These are phyloP conservation scores for Paecilomyces formosus DNA, from an alignment of 2,329 filamentous ascomycete species.

Conservation along the genomic window DNA sequence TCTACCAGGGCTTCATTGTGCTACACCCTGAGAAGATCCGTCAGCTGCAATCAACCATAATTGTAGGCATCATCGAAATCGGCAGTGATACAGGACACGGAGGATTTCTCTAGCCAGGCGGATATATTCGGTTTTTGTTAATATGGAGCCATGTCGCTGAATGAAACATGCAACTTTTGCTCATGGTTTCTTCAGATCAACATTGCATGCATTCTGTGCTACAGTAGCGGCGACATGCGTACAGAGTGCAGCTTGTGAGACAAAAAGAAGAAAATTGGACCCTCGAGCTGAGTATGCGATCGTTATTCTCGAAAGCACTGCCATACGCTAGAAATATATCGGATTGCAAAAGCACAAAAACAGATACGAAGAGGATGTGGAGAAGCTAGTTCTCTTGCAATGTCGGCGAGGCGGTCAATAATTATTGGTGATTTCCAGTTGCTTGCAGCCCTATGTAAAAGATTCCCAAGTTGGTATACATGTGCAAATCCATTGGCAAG, in stretches of 20 bases:
- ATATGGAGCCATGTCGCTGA: neutral
- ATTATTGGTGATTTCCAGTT: neutral
- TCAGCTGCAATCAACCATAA: neutral
- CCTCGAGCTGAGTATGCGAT: neutral
- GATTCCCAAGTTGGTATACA: neutral
- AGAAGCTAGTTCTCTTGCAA: neutral
- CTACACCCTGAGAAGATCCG: neutral
- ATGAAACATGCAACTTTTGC: neutral
- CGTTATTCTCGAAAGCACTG: neutral
- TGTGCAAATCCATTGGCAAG: neutral
- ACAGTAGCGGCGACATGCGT: neutral
- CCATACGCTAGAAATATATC: neutral
- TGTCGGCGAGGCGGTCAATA: neutral
- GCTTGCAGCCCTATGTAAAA: neutral
- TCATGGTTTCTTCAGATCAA: neutral
- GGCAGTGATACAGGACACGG: neutral
- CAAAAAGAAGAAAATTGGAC: neutral
- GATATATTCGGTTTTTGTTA: neutral
- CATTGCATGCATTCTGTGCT: neutral
- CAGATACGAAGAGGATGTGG: neutral
- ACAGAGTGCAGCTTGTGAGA: neutral
- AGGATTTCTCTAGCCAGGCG: neutral
- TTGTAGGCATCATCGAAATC: neutral
- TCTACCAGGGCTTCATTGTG: neutral
- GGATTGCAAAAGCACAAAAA: neutral